Evolutionary conservation across 2,329 filamentous ascomycete species (phyloP), one percentile per base, ranked within the genome.

Genomic region (Microdochium bolleyi): DNA sequence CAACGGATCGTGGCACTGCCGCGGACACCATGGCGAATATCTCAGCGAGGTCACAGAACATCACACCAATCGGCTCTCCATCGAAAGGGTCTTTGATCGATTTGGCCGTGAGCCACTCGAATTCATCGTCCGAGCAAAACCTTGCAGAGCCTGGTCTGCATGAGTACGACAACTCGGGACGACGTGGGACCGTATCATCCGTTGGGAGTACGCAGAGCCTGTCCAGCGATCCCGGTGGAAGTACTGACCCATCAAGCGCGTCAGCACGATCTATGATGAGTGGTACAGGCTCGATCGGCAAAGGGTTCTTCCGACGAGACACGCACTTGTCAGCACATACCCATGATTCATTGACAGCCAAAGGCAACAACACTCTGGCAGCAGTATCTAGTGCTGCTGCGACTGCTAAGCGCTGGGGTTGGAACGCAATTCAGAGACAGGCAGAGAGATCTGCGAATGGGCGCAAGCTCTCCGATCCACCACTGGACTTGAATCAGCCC

Each of bases 1-100:
- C 78, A 4, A 77, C 79, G 2, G 79, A 83, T 37, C 75, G 83
- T 50, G 75, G 74, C 54, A 73, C 81, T 62, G 86, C 86, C 24
- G 75, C 78, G 22, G 80, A 74, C 57, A 75, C 79, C 24, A 89
- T 91, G 76, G 92, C 64, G 11, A 64, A 51, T 46, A 57, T 67
- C 11, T 64, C 65, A 30, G 63, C 64, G 16, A 61, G 56, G 16
- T 87, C 52, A 73, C 78, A 30, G 80, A 87, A 58, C 38, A 53
- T 55, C 7, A 62, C 57, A 4, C 64, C 63, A 1, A 25, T 57
- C 2, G 58, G 57, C 2, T 63, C 63, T 8, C 62, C 64, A n/a
- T 58, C 60, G 3, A 64, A 59, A 37, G 52, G 58, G 14, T 49
- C 59, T 2, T 59, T 58, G 3, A 55, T 53, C 25, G 49, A 49